Base-by-base conservation (phyloP, 208 protist species). In the Leishmania amazonensis region DNA sequence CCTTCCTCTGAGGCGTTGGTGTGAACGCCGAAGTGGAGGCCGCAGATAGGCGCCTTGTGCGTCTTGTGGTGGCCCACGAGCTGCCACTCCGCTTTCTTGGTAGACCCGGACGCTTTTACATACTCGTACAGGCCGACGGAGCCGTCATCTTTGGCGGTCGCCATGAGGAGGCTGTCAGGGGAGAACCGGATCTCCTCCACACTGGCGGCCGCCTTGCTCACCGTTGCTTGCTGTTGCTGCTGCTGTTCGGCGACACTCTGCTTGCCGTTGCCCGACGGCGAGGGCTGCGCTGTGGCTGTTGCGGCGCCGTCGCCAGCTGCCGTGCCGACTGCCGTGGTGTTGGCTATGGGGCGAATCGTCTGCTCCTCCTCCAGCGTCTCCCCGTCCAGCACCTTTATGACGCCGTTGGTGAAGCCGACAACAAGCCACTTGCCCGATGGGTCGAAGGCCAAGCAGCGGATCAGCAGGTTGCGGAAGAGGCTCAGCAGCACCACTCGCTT, bases 101-200 rank as follows among this genome's bases (percentile, higher is more conserved):
- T 70, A 62, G 78, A 60, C 19, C 65, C 5, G 5, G 73, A 19
- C 6, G 75, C 15, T n/a, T 67, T 75, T 42, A 83, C 77, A 81
- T 87, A 96, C 84, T 95, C 88, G 90, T 98, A 99, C 35, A 99
- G 84, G n/a, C 93, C 94, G 19, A 99, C 97, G 78, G 85, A 96
- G 45, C 94, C 92, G 68, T 91, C 88, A 21, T 86, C 73, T 45
- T 93, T 96, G 58, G 89, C 96, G 3, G 90, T 94, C 31, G 96
- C 97, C 60, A 99, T 81, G 75, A 94, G 84, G 47, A 89, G 84
- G 7, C 94, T 90, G 78, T 96, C 94, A 6, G 91, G 86, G 15
- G 95, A 95, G 85, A 99, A 99, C 77, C 81, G 76, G 45, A 98
- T 89, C n/a, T 88, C 64, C 65, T 89, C 88, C 21, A 99, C 84